These are phyloP conservation scores for Trypanosoma avium DNA, from an alignment of 208 protist species.

Conservation along the genomic window DNA sequence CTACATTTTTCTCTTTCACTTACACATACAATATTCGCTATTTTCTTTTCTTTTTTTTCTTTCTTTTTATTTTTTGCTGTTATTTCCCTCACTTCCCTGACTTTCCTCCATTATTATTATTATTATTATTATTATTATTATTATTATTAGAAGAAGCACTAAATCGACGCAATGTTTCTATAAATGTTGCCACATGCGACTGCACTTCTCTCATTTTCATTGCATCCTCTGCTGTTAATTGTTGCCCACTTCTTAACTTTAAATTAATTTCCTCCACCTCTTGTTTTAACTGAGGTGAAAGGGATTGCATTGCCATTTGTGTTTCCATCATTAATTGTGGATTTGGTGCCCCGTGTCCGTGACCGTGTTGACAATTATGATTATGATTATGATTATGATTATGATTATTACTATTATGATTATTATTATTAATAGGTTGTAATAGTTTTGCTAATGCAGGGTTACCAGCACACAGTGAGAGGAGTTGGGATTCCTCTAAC, in stretches of 20 bases:
- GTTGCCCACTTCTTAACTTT: conserved; percentile 51
- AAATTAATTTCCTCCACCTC: conserved; percentile 61
- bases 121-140: neutral
- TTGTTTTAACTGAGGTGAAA: conserved; percentile 49
- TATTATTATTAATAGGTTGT: conserved; percentile 15
- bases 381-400: conserved; percentile 28
- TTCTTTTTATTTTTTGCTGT: conserved; percentile 19
- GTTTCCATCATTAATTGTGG: conserved; percentile 51
- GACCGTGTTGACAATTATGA: conserved; percentile 22
- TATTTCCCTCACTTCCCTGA: neutral
- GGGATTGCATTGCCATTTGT: conserved; percentile 72
- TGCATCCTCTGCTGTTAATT: conserved; percentile 59
- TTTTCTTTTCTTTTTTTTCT: conserved; percentile 11
- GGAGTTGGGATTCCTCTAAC: conserved; percentile 57
- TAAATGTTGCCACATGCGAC: conserved; percentile 73
- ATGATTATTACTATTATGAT: conserved; percentile 29
- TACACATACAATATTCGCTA: no score
- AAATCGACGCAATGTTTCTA: conserved; percentile 76
- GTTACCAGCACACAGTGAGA: conserved; percentile 32
- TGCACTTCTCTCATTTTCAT: conserved; percentile 73
- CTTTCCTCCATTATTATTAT: neutral
- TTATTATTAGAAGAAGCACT: neutral
- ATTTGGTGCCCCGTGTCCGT: conserved; percentile 23
- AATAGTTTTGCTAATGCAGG: conserved; percentile 35
- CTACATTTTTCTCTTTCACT: no score